Base-by-base conservation (phyloP, 495 filamentous ascomycete species). In the Clavariopsis aquatica region DNA sequence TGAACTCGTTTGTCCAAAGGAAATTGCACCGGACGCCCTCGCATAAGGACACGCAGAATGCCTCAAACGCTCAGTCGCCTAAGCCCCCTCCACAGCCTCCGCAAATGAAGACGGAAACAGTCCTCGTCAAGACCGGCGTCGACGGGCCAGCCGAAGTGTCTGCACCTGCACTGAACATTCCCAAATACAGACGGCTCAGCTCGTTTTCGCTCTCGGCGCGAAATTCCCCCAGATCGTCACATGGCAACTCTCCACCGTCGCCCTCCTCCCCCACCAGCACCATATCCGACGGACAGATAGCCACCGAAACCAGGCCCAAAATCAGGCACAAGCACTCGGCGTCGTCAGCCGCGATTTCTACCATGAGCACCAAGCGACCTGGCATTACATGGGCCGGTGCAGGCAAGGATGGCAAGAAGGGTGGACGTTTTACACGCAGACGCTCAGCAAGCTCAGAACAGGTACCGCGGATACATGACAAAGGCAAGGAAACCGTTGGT, bases 251-350 rank as follows among this genome's bases (percentile, higher is more conserved):
- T 2, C 70, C 70, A 12, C 70, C 68, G n/a, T 68, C 68, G 1
- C 68, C 70, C 4, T 43, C 56, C 54, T 72, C 70, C 28, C 70
- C 68, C 27, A 55, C 70, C 12, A 70, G 70, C 61, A 72, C 70
- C 20, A 71, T 72, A 19, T 64, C 68, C 20, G 31, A 64, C 22
- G 67, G 67, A 15, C 26, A 52, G 6, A 34, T n/a, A 20, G 19
- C 29, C 24, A 13, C 41, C 5, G 24, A 55, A 19, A 34, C 19
- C 41, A 62, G 31, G 41, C 31, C 43, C 23, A 15, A 43, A 12
- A 17, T 17, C n/a, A 41, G 64, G 7, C 64, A 62, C 49, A 68
- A 63, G 38, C 67, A 72, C 47, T 70, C 64, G 1, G 15, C 60
- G 7, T 69, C 70, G 10, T 68, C 67, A 0, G 58, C 67, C 29